Percentiles rank a stretch among this genome's conserved stretches.
phyloP scores from a whole-genome alignment of 106 monocot species.

The Dendrobium officinale region DNA sequence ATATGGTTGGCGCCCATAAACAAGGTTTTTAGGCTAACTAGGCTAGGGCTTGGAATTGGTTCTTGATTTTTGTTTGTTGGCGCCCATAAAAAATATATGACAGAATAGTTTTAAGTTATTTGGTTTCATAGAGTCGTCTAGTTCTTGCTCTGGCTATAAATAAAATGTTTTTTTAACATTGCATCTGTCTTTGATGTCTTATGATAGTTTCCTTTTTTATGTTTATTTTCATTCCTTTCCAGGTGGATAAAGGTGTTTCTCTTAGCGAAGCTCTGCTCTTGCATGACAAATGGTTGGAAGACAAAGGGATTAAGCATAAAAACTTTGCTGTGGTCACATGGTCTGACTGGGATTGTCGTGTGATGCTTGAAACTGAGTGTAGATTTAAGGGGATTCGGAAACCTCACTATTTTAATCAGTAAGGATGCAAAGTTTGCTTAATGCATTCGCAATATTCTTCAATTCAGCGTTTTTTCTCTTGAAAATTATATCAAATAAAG shows the following conservation, averaged over 20 bases:
- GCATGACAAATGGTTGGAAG: slow-evolving; percentile 98
- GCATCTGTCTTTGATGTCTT: not conserved
- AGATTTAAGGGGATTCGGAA: slow-evolving; percentile 83
- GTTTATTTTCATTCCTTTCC: not conserved
- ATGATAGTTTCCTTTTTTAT: not conserved
- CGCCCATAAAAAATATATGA: no score
- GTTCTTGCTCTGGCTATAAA: not conserved
- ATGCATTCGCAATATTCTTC: not conserved
- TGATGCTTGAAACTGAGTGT: slow-evolving; percentile 95
- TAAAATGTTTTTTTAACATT: not conserved
- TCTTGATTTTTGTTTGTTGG: no score
- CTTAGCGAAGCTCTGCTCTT: slow-evolving; percentile 79
- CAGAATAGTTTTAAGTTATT: not conserved
- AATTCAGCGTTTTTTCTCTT: not conserved
- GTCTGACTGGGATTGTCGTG: slow-evolving; percentile 87
- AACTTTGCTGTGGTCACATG: slow-evolving; percentile 95
- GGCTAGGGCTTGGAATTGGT: no score
- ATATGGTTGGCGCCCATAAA: no score
- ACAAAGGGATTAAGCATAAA: slow-evolving; percentile 79
- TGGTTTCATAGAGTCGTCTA: not conserved
- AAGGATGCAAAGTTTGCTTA: slow-evolving; percentile 4
- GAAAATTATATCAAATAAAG: no score
- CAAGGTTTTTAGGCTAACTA: no score
- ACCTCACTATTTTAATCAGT: slow-evolving; percentile 91
- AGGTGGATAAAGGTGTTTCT: slow-evolving; percentile 93